A percentile compares a stretch with the other conserved stretches of the same genome.
phyloP scores from a whole-genome alignment of 345 rosid genomes.

The Linum tenue region DNA sequence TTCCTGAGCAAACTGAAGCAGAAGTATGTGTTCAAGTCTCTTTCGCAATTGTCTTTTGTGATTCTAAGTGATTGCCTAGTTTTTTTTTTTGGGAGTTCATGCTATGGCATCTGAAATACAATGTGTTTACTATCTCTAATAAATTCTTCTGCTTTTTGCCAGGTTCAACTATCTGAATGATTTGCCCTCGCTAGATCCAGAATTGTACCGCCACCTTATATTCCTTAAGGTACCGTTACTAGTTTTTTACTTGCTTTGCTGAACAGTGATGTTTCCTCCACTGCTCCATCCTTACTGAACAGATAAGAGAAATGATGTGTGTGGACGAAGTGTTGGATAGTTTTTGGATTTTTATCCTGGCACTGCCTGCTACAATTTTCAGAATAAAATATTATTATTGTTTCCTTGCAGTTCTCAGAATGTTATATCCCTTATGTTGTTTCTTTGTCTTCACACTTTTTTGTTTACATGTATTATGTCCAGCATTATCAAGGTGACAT shows the following conservation, averaged over 20 bases:
- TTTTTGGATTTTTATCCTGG: not conserved
- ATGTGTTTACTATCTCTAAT: too few relatives aligned
- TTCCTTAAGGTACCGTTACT: constrained; percentile 69
- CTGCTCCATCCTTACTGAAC: too few relatives aligned
- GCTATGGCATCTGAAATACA: too few relatives aligned
- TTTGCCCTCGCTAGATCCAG: constrained; percentile 95
- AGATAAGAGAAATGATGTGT: not conserved
- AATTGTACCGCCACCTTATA: constrained; percentile 90
- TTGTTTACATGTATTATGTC: constrained; percentile 8
- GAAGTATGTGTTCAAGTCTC: constrained; percentile 43
- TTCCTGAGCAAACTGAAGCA: constrained; percentile 96
- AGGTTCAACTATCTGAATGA: constrained; percentile 93
- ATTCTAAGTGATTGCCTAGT: not conserved
- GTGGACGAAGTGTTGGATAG: not conserved
- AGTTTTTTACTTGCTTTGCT: not conserved
- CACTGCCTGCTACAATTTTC: not conserved
- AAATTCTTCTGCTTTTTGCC: constrained; percentile 7
- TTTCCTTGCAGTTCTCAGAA: not conserved
- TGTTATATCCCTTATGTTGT: not conserved
- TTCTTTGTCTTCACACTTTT: not conserved
- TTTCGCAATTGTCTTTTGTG: not conserved
- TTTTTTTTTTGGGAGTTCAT: not conserved
- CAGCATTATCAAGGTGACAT: constrained; percentile 87
- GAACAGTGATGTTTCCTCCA: not conserved
- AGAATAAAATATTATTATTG: not conserved